A percentile compares a stretch with the other conserved stretches of the same genome.
These are phyloP conservation scores for Naganishia antarctica DNA, from an alignment of 768 basidiomycete species.

Conservation along the genomic window DNA sequence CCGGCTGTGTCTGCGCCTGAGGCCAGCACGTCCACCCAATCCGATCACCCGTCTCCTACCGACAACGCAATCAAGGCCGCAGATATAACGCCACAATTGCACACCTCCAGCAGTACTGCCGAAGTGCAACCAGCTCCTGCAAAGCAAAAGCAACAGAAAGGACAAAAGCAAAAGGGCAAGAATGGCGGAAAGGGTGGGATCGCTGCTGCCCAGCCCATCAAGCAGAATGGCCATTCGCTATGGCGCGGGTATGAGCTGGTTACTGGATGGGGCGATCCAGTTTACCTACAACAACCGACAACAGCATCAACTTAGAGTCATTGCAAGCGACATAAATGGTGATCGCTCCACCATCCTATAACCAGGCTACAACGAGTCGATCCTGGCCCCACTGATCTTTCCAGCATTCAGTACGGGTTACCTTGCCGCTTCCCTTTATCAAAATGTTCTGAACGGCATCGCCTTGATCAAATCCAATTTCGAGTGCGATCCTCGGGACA, in stretches of 20 bases:
- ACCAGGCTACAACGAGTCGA: conserved; percentile 56
- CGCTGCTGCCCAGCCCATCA: background rate
- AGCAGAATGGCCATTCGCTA: conserved; percentile 5
- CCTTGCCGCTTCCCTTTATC: conserved; percentile 37
- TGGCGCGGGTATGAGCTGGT: conserved; percentile 10
- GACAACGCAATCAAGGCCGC: too few relatives aligned
- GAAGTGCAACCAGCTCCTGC: background rate
- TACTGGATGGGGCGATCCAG: conserved; percentile 9
- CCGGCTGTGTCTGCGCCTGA: background rate
- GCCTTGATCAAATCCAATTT: conserved; percentile 73
- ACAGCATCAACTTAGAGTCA: too few relatives aligned
- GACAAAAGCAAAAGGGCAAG: conserved; percentile 12
- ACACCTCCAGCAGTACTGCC: background rate
- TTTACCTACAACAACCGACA: background rate
- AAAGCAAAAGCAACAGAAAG: conserved; percentile 7
- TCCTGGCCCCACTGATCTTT: conserved; percentile 71
- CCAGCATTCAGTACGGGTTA: conserved; percentile 64
- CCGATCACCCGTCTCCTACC: too few relatives aligned
- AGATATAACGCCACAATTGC: too few relatives aligned
- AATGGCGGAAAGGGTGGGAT: background rate
- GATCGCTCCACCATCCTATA: too few relatives aligned
- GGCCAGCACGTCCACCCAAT: too few relatives aligned
- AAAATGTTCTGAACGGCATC: conserved; percentile 61
- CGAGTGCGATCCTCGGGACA: conserved; percentile 59
- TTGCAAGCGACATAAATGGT: too few relatives aligned